Conservation (phyloP, 805 yeast genomes). For the Pichia sporocuriosa region DNA sequence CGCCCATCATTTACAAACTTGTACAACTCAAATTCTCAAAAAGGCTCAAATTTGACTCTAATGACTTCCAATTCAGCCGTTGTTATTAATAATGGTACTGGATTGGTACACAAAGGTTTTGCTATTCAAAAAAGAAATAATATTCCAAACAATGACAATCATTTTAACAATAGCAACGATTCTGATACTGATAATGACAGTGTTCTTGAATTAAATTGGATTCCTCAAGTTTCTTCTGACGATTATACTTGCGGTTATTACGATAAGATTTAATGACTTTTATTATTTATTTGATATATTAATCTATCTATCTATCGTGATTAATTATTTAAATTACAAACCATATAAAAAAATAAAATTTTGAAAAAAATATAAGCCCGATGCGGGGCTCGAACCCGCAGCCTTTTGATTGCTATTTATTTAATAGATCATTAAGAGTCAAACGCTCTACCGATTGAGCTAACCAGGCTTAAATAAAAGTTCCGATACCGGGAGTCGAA, state of each 20-base stretch:
- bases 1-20: conserved; percentile 5
- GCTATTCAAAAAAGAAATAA: conserved; percentile 1
- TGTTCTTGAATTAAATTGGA: conserved; percentile 10
- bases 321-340: too few species aligned
- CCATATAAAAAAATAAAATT: neutral
- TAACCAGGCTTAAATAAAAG: conserved; percentile 10
- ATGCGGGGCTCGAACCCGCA: conserved; percentile 15
- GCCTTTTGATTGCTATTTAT: conserved; percentile 10
- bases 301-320: too few species aligned
- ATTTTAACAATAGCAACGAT: neutral
- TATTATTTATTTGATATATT: neutral
- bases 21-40: conserved; percentile 9
- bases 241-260: conserved; percentile 6
- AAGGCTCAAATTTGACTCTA: conserved; percentile 6
- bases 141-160: neutral
- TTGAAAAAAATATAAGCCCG: conserved; percentile 10
- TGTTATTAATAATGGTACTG: conserved; percentile 6
- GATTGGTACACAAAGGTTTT: conserved; percentile 8
- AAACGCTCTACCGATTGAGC: conserved; percentile 15
- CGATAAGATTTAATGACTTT: neutral
- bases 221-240: conserved; percentile 8
- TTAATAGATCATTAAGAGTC: conserved; percentile 13
- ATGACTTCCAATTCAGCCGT: conserved; percentile 4
- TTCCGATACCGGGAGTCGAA: conserved; percentile 39
- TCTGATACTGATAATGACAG: conserved; percentile 4